These are phyloP conservation scores for Monosporascus sp. DNA, from an alignment of 2,329 filamentous ascomycete species.

Conservation along the genomic window DNA sequence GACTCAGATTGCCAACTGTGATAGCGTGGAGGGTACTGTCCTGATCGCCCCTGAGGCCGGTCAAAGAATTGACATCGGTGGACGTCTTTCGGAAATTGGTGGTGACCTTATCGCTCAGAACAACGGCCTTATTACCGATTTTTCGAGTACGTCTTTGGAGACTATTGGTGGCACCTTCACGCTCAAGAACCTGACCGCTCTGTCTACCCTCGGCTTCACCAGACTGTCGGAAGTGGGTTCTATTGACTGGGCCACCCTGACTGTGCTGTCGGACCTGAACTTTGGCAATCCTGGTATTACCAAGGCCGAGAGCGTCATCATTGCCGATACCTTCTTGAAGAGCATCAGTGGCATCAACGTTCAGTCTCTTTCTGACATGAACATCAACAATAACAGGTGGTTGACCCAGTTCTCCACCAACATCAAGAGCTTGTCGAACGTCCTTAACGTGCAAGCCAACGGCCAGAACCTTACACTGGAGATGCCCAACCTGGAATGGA, in stretches of 20 bases:
- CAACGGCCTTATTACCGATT: conserved; percentile 54
- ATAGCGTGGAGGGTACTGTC: conserved; percentile 64
- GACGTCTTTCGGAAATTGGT: conserved; percentile 47
- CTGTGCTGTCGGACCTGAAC: conserved; percentile 45
- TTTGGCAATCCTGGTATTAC: conserved; percentile 55
- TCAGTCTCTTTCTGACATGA: conserved; percentile 63
- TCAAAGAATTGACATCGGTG: conserved; percentile 57
- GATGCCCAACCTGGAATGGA: conserved; percentile 74
- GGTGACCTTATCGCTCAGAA: conserved; percentile 57
- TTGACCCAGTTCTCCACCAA: conserved; percentile 72
- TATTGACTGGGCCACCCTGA: conserved; percentile 70
- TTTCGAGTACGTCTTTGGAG: conserved; percentile 58
- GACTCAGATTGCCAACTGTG: conserved; percentile 56
- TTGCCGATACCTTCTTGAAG: conserved; percentile 81
- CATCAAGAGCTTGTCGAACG: conserved; percentile 68
- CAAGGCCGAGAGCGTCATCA: conserved; percentile 62
- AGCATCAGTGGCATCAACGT: conserved; percentile 79
- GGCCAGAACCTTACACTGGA: conserved; percentile 63
- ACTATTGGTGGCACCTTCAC: conserved; percentile 66
- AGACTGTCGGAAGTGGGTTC: conserved; percentile 59
- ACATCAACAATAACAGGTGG: conserved; percentile 87
- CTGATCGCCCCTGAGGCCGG: conserved; percentile 54
- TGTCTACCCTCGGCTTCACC: conserved; percentile 64
- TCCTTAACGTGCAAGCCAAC: conserved; percentile 76
- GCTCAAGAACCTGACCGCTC: conserved; percentile 62